Evolutionary conservation across 2,329 filamentous ascomycete species (phyloP).

Genomic region (Cladosporium sp.): DNA sequence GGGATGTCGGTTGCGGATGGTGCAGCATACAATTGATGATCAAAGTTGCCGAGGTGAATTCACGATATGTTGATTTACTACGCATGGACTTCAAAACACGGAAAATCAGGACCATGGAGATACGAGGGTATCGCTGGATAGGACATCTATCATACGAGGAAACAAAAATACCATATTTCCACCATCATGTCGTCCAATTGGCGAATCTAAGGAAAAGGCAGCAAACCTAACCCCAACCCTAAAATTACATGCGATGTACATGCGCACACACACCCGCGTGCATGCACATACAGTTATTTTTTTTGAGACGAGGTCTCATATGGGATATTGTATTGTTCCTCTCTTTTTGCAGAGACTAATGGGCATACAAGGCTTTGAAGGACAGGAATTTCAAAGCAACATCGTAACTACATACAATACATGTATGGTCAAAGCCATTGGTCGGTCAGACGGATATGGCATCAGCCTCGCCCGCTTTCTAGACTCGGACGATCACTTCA

Average conservation of each 20-base stretch:
- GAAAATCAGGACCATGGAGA: not conserved
- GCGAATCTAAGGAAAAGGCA: not conserved
- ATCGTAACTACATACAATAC: not conserved
- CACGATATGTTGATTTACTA: not conserved
- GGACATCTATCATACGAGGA: not conserved
- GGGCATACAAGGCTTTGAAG: not conserved
- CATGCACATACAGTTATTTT: no score
- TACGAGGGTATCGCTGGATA: rapidly evolving
- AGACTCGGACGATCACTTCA: not conserved
- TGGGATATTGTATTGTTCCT: not conserved
- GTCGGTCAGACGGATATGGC: not conserved
- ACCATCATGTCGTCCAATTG: not conserved
- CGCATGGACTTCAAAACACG: not conserved
- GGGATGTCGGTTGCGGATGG: not conserved
- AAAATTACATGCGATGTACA: not conserved
- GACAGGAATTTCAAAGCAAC: not conserved
- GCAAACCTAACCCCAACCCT: not conserved
- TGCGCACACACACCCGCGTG: no score
- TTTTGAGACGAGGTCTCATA: no score
- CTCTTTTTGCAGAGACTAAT: not conserved
- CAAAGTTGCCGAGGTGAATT: not conserved
- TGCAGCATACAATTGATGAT: not conserved
- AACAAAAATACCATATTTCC: not conserved
- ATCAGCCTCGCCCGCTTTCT: not conserved
- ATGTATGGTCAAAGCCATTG: not conserved